Conservation (phyloP, 2,329 filamentous ascomycete genomes). For the Tolypocladium inflatum region DNA sequence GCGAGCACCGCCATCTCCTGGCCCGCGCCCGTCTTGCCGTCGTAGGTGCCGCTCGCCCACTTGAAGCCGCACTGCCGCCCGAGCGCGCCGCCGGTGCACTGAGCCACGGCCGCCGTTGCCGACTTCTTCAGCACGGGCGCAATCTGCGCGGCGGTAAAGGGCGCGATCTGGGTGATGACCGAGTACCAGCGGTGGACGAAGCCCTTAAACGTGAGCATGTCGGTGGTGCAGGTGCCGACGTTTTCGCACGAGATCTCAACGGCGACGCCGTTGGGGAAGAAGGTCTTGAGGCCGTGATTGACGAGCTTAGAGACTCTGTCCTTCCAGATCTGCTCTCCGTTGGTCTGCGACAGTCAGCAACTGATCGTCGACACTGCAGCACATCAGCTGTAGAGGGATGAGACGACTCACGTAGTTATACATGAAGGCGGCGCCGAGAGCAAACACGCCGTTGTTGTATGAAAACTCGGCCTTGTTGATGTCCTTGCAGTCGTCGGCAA, state of each 20-base stretch:
- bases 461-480: constrained; percentile 50
- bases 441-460: constrained; percentile 49
- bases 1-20: constrained; percentile 51
- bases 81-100: constrained; percentile 41
- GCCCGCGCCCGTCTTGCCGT: constrained; percentile 46
- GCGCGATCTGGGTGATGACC: constrained; percentile 42
- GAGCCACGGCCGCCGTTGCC: constrained; percentile 41
- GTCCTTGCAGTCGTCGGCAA: constrained; percentile 41
- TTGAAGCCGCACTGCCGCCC: constrained; percentile 43
- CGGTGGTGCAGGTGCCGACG: constrained; percentile 46
- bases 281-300: constrained; percentile 28
- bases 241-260: constrained; percentile 52
- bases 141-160: constrained; percentile 40
- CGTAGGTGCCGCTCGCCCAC: constrained; percentile 42
- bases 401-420: constrained; percentile 42
- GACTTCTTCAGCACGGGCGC: constrained; percentile 41
- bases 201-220: constrained; percentile 56
- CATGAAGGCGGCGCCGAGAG: constrained; percentile 53
- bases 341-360: constrained; percentile 26
- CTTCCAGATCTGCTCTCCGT: constrained; percentile 41
- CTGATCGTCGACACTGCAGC: neutral
- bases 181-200: constrained; percentile 49
- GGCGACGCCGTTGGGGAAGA: constrained; percentile 48
- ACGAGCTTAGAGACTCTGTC: constrained; percentile 32
- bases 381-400: neutral